phyloP scores from a whole-genome alignment of 306 rosid species.

The Rubus parviflorus region DNA sequence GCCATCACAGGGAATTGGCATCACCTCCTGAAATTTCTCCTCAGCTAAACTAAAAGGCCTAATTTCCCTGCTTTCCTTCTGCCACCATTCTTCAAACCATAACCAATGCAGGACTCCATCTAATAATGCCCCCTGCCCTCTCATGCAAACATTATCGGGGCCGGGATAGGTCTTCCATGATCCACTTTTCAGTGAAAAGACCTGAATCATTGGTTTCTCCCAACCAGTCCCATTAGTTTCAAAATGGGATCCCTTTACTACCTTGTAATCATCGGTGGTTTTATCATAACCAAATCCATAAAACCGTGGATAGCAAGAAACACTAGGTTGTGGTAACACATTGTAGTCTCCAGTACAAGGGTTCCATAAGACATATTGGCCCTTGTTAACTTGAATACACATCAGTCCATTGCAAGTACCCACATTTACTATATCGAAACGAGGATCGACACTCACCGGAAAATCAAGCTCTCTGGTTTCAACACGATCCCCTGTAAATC shows the following conservation, averaged over 20 bases:
- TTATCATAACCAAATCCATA: conserved; percentile 19
- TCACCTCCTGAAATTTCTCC: not conserved
- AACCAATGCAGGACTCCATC: conserved; percentile 4
- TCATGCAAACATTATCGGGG: not conserved
- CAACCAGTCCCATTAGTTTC: not conserved
- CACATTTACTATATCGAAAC: not conserved
- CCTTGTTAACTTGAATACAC: not conserved
- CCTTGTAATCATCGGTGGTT: conserved; percentile 8
- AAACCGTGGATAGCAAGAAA: not conserved
- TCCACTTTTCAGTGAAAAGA: not conserved
- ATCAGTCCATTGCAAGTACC: conserved; percentile 7
- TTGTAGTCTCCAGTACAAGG: conserved; percentile 9
- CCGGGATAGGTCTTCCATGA: not conserved
- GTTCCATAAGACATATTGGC: not conserved
- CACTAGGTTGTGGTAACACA: not conserved
- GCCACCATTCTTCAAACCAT: not conserved
- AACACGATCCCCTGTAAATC: not conserved
- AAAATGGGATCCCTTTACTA: not conserved
- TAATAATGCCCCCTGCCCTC: conserved; percentile 2
- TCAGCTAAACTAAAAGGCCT: not conserved
- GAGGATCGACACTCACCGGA: not conserved
- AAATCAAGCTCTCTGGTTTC: not conserved
- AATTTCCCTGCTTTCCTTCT: not conserved
- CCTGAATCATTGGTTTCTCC: not conserved
- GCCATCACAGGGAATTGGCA: not conserved